Percentiles rank a stretch among this genome's conserved stretches.
These are phyloP conservation scores for Bretziella fagacearum DNA, from an alignment of 2,329 filamentous ascomycete genomes.

Conservation along the genomic window DNA sequence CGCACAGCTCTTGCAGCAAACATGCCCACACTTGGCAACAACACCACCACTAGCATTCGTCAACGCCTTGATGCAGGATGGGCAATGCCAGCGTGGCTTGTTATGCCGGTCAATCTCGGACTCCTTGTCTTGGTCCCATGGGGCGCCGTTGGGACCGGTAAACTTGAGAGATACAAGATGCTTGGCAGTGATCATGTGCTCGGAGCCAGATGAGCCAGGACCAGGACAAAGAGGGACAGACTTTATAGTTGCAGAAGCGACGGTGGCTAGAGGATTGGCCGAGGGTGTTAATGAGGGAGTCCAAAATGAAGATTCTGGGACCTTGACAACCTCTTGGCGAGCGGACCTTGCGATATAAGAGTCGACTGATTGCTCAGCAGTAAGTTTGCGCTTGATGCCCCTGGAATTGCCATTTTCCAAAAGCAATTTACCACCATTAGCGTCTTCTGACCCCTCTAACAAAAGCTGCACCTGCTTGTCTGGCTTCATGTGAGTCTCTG, in stretches of 20 bases:
- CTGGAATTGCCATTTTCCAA: background rate
- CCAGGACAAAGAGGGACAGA: conserved; percentile 45
- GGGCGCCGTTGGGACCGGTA: conserved; percentile 43
- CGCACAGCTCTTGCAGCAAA: conserved; percentile 52
- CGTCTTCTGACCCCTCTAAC: background rate
- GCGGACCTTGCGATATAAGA: too few species aligned
- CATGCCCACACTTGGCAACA: conserved; percentile 78
- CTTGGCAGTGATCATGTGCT: conserved; percentile 65
- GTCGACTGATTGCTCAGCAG: too few species aligned
- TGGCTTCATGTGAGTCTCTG: conserved; percentile 17
- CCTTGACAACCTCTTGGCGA: too few species aligned
- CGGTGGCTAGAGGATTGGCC: conserved; percentile 9
- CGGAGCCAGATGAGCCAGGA: conserved; percentile 51
- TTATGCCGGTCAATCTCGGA: background rate
- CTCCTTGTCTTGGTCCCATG: background rate
- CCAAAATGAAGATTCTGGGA: conserved; percentile 71
- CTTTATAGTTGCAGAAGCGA: conserved; percentile 35
- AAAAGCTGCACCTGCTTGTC: background rate
- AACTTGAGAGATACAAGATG: conserved; percentile 62
- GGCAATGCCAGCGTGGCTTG: conserved; percentile 39
- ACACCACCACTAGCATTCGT: conserved; percentile 70
- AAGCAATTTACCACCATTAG: too few species aligned
- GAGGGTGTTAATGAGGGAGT: conserved; percentile 65
- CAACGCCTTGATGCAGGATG: conserved; percentile 67
- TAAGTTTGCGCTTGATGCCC: background rate